Evolutionary conservation across 78 protist species (phyloP).

Genomic region (Thecamonas trahens): DNA sequence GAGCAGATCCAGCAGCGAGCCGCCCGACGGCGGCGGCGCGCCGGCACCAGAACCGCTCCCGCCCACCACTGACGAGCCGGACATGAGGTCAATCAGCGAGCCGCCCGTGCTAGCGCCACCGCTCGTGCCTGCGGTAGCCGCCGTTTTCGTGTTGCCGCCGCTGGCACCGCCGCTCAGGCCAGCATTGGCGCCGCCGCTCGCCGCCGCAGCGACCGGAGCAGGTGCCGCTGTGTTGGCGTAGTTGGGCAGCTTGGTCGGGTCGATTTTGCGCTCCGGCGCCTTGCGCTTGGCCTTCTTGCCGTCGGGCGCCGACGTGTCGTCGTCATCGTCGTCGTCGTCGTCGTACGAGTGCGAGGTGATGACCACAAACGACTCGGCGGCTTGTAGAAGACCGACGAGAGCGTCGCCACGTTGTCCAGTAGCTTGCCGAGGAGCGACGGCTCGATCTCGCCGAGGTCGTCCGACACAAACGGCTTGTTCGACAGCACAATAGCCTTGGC

Average conservation of each 20-base stretch:
- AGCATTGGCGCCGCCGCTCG: too few relatives aligned
- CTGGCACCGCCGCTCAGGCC: too few relatives aligned
- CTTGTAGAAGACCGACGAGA: slow-evolving; percentile 93
- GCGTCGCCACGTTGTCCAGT: slow-evolving; percentile 70
- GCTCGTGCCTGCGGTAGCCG: too few relatives aligned
- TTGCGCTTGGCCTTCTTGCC: not conserved
- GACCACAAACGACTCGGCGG: slow-evolving; percentile 82
- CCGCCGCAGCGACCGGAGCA: too few relatives aligned
- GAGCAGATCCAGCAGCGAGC: not conserved
- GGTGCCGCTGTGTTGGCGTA: too few relatives aligned
- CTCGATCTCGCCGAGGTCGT: slow-evolving; percentile 68
- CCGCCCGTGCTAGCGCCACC: too few relatives aligned
- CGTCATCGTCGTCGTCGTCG: not conserved
- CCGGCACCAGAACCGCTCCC: too few relatives aligned
- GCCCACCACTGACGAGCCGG: too few relatives aligned
- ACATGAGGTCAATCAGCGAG: too few relatives aligned
- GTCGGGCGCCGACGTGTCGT: not conserved
- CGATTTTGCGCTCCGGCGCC: too few relatives aligned
- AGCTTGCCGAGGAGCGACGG: slow-evolving; percentile 79
- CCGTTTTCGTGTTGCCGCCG: too few relatives aligned
- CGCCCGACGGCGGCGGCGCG: not conserved
- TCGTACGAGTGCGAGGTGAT: not conserved
- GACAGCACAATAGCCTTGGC: slow-evolving; percentile 88
- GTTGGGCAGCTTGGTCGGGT: too few relatives aligned
- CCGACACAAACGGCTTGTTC: slow-evolving; percentile 88